Base-by-base conservation (phyloP, 2,329 filamentous ascomycete genomes). In the Aspergillus calidoustus region DNA sequence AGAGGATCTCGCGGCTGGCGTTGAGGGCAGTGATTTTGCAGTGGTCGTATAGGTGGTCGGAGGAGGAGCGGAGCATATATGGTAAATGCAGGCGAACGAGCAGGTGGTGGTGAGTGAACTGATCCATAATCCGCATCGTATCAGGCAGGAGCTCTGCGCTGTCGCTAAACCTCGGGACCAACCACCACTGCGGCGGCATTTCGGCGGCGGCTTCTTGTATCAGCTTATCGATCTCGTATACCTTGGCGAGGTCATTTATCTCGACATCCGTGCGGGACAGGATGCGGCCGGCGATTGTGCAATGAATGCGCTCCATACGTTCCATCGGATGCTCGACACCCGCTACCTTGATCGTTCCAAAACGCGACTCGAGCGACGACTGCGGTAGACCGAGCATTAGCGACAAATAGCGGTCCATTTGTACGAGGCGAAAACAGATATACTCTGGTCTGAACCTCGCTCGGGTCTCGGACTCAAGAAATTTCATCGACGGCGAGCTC, bases 31-130 rank as follows among this genome's bases (percentile, higher is more conserved):
- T 80, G 13, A 78, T 77, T 59, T 81, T 84, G 65, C 80, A 84
- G 66, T 83, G 82, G 22, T 83, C 79, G 58, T 81, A 80, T 17
- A 77, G 76, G 7, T 57, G 54, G 17, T 74, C 71, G 5, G 60
- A 56, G 3, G 72, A 69, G 7, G 73, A 62, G 25, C 76, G 78
- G 11, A 86, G 77, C 72, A 87, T 82, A 31, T 83, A 86, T 0
- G 85, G 85, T 1, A 87, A 76, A 62, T 87, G 84, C 0, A 87
- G 77, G 8, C 84, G 77, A 38, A 83, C 79, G 7, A 86, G 72
- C 3, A 86, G 76, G 38, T 81, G 79, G 65, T 82, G 81, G 63
- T 86, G 82, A 2, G 80, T 77, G 50, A 86, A 76, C 60, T 87
- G 84, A 7, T 81, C 69, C 67, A 83, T 79, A 7, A 82, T 65